Evolutionary conservation across 768 basidiomycete species (phyloP).

Genomic region (Panaeolus cyanescens): DNA sequence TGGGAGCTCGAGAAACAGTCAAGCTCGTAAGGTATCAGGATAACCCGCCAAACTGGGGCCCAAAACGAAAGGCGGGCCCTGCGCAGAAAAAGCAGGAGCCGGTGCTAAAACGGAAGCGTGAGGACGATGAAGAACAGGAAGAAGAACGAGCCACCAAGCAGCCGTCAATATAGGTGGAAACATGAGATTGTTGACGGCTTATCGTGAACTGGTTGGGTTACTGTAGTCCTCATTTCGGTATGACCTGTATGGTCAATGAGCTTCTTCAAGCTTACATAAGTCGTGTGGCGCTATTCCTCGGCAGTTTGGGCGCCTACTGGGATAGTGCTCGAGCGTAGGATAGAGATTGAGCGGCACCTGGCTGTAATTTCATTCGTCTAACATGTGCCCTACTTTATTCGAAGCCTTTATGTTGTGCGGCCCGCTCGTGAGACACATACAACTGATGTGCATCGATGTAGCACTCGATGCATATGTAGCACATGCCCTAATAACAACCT

Average conservation of each 20-base stretch:
- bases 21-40: conserved; percentile 88
- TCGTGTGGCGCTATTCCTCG: no score
- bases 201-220: no score
- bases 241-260: no score
- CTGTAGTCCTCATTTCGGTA: not conserved
- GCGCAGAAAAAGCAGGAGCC: not conserved
- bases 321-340: no score
- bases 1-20: conserved; percentile 60
- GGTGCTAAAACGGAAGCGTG: conserved; percentile 1
- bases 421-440: no score
- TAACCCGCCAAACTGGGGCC: conserved; percentile 97
- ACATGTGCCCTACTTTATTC: no score
- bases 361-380: no score
- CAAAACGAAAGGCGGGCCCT: conserved; percentile 28
- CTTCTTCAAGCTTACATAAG: no score
- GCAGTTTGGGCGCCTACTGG: no score
- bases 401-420: no score
- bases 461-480: no score
- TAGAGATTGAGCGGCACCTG: no score
- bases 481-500: not conserved
- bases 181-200: not conserved
- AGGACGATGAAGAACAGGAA: not conserved
- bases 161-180: not conserved
- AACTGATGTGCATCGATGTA: not conserved
- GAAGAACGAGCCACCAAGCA: not conserved